phyloP scores from a whole-genome alignment of 495 filamentous ascomycete genomes.

The Aspergillus olivimuriae region DNA sequence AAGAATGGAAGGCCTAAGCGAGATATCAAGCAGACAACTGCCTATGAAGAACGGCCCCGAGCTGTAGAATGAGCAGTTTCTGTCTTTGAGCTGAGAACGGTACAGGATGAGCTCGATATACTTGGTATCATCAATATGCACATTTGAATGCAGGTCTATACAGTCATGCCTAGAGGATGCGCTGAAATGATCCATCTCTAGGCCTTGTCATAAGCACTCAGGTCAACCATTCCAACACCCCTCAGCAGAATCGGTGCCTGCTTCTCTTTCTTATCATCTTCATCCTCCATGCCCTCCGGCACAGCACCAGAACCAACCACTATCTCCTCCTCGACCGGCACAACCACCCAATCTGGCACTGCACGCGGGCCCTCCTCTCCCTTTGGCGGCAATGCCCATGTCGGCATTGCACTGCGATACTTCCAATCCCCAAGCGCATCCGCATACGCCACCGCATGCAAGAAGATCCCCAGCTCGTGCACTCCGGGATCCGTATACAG shows the following conservation, averaged over 20 bases:
- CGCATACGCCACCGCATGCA: slow-evolving; percentile 86
- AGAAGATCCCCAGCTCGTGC: slow-evolving; percentile 87
- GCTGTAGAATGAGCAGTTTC: too few species aligned
- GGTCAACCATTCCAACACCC: slow-evolving; percentile 18
- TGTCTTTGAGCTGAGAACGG: too few species aligned
- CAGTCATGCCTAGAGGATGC: too few species aligned
- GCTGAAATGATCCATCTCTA: too few species aligned
- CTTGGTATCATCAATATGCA: too few species aligned
- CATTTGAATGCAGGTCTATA: too few species aligned
- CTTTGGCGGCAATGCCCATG: slow-evolving; percentile 75
- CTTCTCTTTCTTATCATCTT: neutral
- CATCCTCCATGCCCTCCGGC: slow-evolving; percentile 19
- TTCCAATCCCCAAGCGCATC: slow-evolving; percentile 74
- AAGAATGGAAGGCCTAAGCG: too few species aligned
- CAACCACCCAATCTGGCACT: slow-evolving; percentile 39
- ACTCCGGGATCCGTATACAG: slow-evolving; percentile 85
- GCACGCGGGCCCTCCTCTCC: slow-evolving; percentile 53
- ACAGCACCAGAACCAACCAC: slow-evolving; percentile 32
- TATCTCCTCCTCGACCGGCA: slow-evolving; percentile 27
- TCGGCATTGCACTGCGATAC: slow-evolving; percentile 77
- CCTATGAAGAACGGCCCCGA: too few species aligned
- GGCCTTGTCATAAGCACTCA: slow-evolving; percentile 7
- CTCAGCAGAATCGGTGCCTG: slow-evolving; percentile 11
- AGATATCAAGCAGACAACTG: too few species aligned
- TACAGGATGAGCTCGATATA: too few species aligned